A percentile compares a stretch with the other conserved stretches of the same genome.
phyloP scores from a whole-genome alignment of 768 basidiomycete genomes.

The Leucosporidium scottii region DNA sequence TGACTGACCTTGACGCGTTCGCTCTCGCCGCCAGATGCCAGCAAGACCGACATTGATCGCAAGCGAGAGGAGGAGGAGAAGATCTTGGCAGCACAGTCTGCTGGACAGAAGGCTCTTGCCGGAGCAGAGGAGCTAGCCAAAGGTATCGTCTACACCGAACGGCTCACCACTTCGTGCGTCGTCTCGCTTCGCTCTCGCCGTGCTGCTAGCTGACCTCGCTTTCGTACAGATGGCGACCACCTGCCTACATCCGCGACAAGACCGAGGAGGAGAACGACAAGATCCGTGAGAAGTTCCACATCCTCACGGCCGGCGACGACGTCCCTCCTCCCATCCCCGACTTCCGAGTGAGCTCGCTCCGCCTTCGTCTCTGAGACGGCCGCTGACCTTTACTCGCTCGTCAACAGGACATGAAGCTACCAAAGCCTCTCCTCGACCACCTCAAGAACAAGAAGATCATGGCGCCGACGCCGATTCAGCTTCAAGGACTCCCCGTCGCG shows the following conservation, averaged over 20 bases:
- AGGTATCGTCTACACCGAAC: constrained; percentile 83
- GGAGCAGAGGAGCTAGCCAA: constrained; percentile 88
- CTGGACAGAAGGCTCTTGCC: constrained; percentile 79
- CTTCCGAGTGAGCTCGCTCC: constrained; percentile 55
- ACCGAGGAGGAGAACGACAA: constrained; percentile 61
- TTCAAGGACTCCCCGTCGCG: constrained; percentile 95
- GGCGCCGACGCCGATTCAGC: constrained; percentile 87
- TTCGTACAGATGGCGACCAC: constrained; percentile 70
- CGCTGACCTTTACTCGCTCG: constrained; percentile 1
- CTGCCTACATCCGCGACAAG: constrained; percentile 68
- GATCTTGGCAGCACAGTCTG: constrained; percentile 77
- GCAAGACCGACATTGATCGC: constrained; percentile 79
- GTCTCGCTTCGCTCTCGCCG: not conserved
- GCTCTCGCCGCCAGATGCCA: constrained; percentile 53
- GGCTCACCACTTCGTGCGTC: constrained; percentile 69
- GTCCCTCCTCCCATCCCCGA: constrained; percentile 87
- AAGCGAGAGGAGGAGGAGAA: constrained; percentile 82
- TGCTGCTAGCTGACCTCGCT: not conserved
- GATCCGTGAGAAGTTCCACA: constrained; percentile 84
- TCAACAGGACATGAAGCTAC: constrained; percentile 94
- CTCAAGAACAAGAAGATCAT: constrained; percentile 77
- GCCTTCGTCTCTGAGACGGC: not conserved
- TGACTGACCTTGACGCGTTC: too few species aligned
- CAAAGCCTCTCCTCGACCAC: constrained; percentile 69
- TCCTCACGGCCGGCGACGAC: constrained; percentile 70